These are phyloP conservation scores for Carallia brachiata DNA, from an alignment of 345 rosid genomes.

Conservation along the genomic window DNA sequence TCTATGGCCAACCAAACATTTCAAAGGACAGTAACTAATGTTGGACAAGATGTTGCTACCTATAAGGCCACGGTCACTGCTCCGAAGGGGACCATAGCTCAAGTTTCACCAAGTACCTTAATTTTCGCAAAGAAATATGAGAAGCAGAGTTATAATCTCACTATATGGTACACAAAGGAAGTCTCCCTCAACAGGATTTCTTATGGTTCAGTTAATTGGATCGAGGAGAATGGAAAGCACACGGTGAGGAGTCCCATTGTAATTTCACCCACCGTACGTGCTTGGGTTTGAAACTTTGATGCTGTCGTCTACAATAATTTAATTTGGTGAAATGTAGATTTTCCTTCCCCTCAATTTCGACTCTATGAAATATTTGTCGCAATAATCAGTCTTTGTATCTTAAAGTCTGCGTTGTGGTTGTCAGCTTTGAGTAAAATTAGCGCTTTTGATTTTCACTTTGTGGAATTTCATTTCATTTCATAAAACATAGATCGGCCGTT, in stretches of 20 bases:
- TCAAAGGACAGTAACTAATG: conserved; percentile 34
- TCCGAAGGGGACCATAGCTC: conserved; percentile 18
- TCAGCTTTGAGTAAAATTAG: no score
- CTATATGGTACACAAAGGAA: conserved; percentile 11
- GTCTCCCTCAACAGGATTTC: conserved; percentile 8
- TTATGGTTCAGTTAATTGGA: conserved; percentile 39
- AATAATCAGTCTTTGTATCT: no score
- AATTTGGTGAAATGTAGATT: no score
- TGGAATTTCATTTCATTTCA: no score
- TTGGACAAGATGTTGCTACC: conserved; percentile 31
- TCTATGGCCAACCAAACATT: conserved; percentile 5
- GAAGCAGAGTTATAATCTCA: conserved; percentile 22
- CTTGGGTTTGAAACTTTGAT: not conserved
- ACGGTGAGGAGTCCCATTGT: conserved; percentile 34
- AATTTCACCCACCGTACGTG: not conserved
- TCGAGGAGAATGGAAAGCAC: conserved; percentile 30
- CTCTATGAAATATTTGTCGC: no score
- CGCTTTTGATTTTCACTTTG: no score
- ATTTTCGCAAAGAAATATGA: conserved; percentile 27
- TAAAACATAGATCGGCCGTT: no score
- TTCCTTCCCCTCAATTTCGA: no score
- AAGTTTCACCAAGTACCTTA: conserved; percentile 27
- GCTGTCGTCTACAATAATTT: no score
- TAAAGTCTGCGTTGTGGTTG: no score
- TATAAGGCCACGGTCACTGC: conserved; percentile 26